Evolutionary conservation across 768 basidiomycete species (phyloP), one percentile per base, ranked within the genome.

Genomic region (Mycena galericulata): DNA sequence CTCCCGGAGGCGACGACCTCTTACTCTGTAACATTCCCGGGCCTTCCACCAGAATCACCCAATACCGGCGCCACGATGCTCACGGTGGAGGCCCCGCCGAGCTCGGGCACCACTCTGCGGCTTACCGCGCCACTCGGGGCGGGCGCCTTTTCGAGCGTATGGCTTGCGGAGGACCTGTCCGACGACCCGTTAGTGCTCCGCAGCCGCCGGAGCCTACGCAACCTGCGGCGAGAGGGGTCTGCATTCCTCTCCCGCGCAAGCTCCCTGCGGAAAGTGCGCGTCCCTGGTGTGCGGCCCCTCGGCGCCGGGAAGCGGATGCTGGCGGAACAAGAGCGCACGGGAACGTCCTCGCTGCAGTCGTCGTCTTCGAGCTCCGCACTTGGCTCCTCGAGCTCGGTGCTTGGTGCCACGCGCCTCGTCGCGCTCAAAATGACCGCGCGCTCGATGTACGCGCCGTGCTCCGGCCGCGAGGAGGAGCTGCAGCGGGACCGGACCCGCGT

Each of bases 61-160:
- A 63, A 67, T 41, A 22, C 29, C 6, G 34, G 32, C 9, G 29
- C 47, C 22, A 58, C 58, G 20, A 61, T 57, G 67, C 50, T 72
- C 24, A 72, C 46, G 17, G 67, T 68, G 4, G 47, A 68, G 15
- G 34, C 64, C 36, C 34, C 72, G 59, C 29, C 29, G 34, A 46
- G 66, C 29, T 53, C 71, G 61, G 70, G 73, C 3, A 75, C 81
- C n/a, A 77, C 82, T 20, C 80, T 90, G 20, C 81, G 81, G 24
- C 86, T 94, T 10, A 71, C 88, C 32, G 83, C 82, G 2, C 78
- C 83, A 4, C 83, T 95, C 3, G 93, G 93, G 24, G 86, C 88
- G 38, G 93, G 93, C 45, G 87, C 92, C 1, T 95, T 95, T 77
- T 90, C 89, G 51, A 85, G 84, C 53, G 93, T 95, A 17, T 94